These are phyloP conservation scores for Rhytidhysteron rufulum DNA, from an alignment of 2,329 filamentous ascomycete genomes.

Conservation along the genomic window DNA sequence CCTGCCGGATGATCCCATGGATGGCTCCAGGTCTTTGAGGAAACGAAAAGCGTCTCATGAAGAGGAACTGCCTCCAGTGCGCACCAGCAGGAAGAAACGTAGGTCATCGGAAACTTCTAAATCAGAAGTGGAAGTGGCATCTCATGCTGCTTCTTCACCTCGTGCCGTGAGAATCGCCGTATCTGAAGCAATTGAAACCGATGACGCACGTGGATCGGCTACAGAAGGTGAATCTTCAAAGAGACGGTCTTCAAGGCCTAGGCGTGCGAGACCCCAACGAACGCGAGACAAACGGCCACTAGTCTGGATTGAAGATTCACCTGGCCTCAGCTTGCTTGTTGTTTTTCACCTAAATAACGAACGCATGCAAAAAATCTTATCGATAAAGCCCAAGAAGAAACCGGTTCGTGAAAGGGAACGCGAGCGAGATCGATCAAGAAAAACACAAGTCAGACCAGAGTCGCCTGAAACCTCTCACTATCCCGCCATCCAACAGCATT, in stretches of 20 bases:
- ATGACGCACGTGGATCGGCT: slow-evolving; percentile 21
- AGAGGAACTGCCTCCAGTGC: slow-evolving; percentile 52
- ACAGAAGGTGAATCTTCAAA: slow-evolving; percentile 27
- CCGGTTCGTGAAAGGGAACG: too few relatives aligned
- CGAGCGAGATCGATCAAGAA: slow-evolving; percentile 45
- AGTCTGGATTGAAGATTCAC: slow-evolving; percentile 32
- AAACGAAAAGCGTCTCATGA: slow-evolving; percentile 80
- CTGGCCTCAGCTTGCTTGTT: slow-evolving; percentile 26
- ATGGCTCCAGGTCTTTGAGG: slow-evolving; percentile 72
- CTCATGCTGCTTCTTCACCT: slow-evolving; percentile 26
- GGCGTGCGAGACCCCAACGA: slow-evolving; percentile 27
- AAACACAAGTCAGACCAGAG: slow-evolving; percentile 36
- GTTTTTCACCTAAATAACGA: slow-evolving; percentile 44
- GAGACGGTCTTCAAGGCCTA: slow-evolving; percentile 27
- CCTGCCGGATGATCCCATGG: slow-evolving; percentile 67
- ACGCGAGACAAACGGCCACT: slow-evolving; percentile 33
- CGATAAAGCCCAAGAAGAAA: slow-evolving; percentile 54
- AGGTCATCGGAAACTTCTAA: slow-evolving; percentile 34
- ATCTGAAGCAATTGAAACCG: slow-evolving; percentile 28
- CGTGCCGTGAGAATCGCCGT: slow-evolving; percentile 23
- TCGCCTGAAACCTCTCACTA: slow-evolving; percentile 49
- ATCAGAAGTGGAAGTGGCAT: slow-evolving; percentile 22
- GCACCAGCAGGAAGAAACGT: slow-evolving; percentile 40
- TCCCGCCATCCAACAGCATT: slow-evolving; percentile 60
- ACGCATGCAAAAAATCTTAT: slow-evolving; percentile 59